phyloP scores from a whole-genome alignment of 768 basidiomycete species.

The Leucogyrophana mollusca region DNA sequence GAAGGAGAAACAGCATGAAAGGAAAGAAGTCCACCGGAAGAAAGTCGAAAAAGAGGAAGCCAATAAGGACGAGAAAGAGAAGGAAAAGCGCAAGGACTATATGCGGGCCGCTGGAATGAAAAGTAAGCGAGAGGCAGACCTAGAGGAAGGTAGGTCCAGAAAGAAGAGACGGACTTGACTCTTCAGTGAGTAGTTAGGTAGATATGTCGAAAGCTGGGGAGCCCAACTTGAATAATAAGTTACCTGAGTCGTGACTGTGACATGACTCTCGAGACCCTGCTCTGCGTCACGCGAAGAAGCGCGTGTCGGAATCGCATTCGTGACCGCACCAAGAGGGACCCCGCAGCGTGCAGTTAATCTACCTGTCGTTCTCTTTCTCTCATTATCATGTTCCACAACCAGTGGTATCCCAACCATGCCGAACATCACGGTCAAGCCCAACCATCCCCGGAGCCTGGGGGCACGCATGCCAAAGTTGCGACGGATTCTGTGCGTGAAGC shows the following conservation, averaged over 20 bases:
- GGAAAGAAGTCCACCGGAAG: constrained; percentile 65
- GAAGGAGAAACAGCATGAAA: constrained; percentile 85
- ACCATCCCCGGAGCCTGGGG: too few relatives aligned
- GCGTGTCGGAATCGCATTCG: too few relatives aligned
- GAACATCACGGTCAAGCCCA: too few relatives aligned
- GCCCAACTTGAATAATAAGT: too few relatives aligned
- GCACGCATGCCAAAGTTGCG: constrained; percentile 6
- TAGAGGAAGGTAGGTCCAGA: constrained; percentile 52
- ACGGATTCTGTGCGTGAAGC: constrained; percentile 64
- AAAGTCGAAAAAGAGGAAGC: constrained; percentile 71
- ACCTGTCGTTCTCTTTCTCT: too few relatives aligned
- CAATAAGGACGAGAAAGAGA: constrained; percentile 63
- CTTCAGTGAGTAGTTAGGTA: too few relatives aligned
- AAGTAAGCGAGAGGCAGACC: constrained; percentile 62
- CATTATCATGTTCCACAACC: constrained; percentile 20
- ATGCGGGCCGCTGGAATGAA: constrained; percentile 75
- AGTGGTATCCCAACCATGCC: constrained; percentile 14
- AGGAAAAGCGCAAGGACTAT: constrained; percentile 71
- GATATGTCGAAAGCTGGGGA: too few relatives aligned
- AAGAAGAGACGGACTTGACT: constrained; percentile 51
- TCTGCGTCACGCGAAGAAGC: too few relatives aligned
- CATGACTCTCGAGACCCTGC: too few relatives aligned
- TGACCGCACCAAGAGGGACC: too few relatives aligned
- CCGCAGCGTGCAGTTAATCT: too few relatives aligned
- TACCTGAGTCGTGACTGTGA: too few relatives aligned